Percentiles rank a stretch among this genome's conserved stretches.
These are phyloP conservation scores for Biscogniauxia sp. DNA, from an alignment of 2,329 filamentous ascomycete genomes.

Conservation along the genomic window DNA sequence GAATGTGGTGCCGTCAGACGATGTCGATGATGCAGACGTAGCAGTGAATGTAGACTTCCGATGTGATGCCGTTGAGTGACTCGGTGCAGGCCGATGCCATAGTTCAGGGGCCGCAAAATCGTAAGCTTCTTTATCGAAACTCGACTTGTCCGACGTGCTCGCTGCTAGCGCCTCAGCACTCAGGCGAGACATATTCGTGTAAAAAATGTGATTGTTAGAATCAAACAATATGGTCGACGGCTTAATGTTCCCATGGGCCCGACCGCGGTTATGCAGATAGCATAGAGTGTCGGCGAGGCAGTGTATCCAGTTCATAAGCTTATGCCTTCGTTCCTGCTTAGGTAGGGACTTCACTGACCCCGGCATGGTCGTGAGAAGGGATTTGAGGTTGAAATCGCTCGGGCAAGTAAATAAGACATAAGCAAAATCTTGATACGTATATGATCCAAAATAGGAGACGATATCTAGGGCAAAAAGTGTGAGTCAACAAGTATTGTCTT, in stretches of 20 bases:
- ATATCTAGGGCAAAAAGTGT: slow-evolving; percentile 41
- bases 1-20: slow-evolving; percentile 37
- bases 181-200: slow-evolving; percentile 59
- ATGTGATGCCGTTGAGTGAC: slow-evolving; percentile 26
- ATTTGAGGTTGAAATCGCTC: slow-evolving; percentile 64
- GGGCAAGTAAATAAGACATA: slow-evolving; percentile 67
- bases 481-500: neutral
- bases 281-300: slow-evolving; percentile 68
- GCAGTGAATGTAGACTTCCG: slow-evolving; percentile 31
- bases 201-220: slow-evolving; percentile 62
- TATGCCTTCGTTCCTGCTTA: slow-evolving; percentile 56
- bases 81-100: slow-evolving; percentile 45
- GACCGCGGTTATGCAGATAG: slow-evolving; percentile 62
- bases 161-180: slow-evolving; percentile 39
- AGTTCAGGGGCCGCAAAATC: slow-evolving; percentile 72
- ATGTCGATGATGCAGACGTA: slow-evolving; percentile 29
- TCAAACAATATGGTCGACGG: slow-evolving; percentile 70
- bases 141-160: slow-evolving; percentile 41
- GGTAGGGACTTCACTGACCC: slow-evolving; percentile 59
- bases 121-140: slow-evolving; percentile 67
- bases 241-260: slow-evolving; percentile 66
- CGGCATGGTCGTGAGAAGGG: slow-evolving; percentile 63
- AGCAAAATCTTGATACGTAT: slow-evolving; percentile 60
- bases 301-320: slow-evolving; percentile 72
- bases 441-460: slow-evolving; percentile 69